Percentiles rank a stretch among this genome's conserved stretches.
phyloP scores from a whole-genome alignment of 495 filamentous ascomycete species.

The Durotheca rogersii region DNA sequence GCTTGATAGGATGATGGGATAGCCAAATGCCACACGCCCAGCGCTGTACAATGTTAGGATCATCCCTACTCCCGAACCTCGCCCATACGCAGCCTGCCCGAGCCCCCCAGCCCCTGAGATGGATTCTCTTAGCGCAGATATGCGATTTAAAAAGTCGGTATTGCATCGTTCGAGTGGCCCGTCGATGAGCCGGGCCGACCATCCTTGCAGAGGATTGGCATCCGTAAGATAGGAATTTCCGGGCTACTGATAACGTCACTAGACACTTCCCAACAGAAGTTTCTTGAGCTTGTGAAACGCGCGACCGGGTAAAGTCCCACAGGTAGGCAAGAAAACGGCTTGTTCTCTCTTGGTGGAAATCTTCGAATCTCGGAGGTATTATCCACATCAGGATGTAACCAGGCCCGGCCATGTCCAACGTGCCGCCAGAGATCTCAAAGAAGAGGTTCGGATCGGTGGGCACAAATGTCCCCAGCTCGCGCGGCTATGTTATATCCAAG shows the following conservation, averaged over 20 bases:
- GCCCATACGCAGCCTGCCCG: constrained; percentile 10
- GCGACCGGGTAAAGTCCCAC: not conserved
- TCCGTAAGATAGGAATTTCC: constrained; percentile 1
- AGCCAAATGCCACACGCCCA: constrained; percentile 17
- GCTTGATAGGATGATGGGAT: constrained; percentile 14
- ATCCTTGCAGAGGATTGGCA: constrained; percentile 5
- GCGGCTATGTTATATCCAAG: constrained; percentile 29
- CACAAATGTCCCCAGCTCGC: constrained; percentile 11
- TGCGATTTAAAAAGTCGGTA: constrained; percentile 8
- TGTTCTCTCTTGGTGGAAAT: not conserved
- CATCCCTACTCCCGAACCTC: constrained; percentile 4
- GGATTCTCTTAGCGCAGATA: constrained; percentile 2
- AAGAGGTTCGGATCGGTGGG: constrained; percentile 14
- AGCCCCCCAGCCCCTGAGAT: constrained; percentile 2
- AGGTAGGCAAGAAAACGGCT: not conserved
- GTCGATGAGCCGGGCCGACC: constrained; percentile 4
- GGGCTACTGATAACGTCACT: not conserved
- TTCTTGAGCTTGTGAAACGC: too few species aligned
- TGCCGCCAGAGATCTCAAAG: constrained; percentile 17
- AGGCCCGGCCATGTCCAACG: constrained; percentile 25
- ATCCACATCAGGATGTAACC: constrained; percentile 23
- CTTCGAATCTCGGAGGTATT: constrained; percentile 8
- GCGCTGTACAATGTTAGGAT: constrained; percentile 10
- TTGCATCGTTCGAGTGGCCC: not conserved
- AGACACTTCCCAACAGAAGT: not conserved